phyloP scores from a whole-genome alignment of 2,329 filamentous ascomycete genomes.

The Pseudogymnoascus sp. region DNA sequence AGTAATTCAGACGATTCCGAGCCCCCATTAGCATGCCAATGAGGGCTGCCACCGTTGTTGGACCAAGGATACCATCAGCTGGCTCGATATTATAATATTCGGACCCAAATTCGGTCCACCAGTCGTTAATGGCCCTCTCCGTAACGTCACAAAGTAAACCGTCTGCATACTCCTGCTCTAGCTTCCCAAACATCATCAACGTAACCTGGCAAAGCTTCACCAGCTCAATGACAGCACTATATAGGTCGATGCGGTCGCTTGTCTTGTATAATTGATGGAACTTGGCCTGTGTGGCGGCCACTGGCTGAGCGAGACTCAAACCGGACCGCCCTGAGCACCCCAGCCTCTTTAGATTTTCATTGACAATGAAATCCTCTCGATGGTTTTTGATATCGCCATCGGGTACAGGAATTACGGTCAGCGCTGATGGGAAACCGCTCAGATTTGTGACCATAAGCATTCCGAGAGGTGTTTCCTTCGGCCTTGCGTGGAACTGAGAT shows the following conservation, averaged over 20 bases:
- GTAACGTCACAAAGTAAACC: constrained; percentile 89
- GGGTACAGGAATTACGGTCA: constrained; percentile 86
- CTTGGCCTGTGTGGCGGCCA: constrained; percentile 76
- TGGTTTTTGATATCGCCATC: constrained; percentile 77
- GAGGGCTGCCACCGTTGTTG: constrained; percentile 81
- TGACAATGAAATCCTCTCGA: constrained; percentile 80
- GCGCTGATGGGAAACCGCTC: constrained; percentile 79
- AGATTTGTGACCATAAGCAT: constrained; percentile 91
- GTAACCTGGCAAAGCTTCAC: constrained; percentile 88
- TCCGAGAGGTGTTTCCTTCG: constrained; percentile 72
- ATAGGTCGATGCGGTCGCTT: constrained; percentile 71
- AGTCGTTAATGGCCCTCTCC: constrained; percentile 80
- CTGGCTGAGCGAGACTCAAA: constrained; percentile 69
- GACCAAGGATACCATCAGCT: constrained; percentile 83
- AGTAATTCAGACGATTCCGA: constrained; percentile 78
- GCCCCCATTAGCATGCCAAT: constrained; percentile 84
- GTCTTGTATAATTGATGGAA: constrained; percentile 86
- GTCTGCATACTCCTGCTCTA: constrained; percentile 84
- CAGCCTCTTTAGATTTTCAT: constrained; percentile 85
- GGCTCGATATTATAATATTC: constrained; percentile 92
- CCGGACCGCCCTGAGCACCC: constrained; percentile 87
- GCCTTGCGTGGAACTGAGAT: constrained; percentile 74
- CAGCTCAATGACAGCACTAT: constrained; percentile 73
- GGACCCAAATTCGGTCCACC: constrained; percentile 90
- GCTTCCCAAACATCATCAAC: constrained; percentile 75